phyloP scores from a whole-genome alignment of 2,329 filamentous ascomycete species.

The Chaetomium olivaceum region DNA sequence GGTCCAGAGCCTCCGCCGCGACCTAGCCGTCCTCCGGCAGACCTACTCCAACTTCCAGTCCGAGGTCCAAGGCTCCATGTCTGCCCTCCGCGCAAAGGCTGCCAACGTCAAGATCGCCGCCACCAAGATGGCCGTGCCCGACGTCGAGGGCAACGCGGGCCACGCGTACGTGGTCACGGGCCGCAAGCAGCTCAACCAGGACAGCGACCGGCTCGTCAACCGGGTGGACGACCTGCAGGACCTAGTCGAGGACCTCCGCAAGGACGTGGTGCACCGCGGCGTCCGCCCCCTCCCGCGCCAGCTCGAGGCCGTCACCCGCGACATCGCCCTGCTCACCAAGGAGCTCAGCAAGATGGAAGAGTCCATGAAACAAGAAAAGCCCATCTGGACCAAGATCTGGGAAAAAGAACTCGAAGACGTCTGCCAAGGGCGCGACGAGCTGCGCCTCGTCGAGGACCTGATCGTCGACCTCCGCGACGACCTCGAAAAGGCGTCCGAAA shows the following conservation, averaged over 20 bases:
- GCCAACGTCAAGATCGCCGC: slow-evolving; percentile 75
- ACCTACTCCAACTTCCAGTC: slow-evolving; percentile 90
- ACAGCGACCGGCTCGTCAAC: slow-evolving; percentile 86
- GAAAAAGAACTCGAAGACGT: slow-evolving; percentile 95
- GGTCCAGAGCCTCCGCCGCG: slow-evolving; percentile 78
- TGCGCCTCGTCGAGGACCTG: slow-evolving; percentile 95
- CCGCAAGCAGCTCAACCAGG: slow-evolving; percentile 81
- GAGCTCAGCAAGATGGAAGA: slow-evolving; percentile 95
- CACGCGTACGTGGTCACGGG: slow-evolving; percentile 82
- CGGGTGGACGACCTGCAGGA: slow-evolving; percentile 98
- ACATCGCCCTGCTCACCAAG: slow-evolving; percentile 76
- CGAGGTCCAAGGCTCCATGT: slow-evolving; percentile 87
- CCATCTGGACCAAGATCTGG: slow-evolving; percentile 99
- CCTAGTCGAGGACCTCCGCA: slow-evolving; percentile 91
- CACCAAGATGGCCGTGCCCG: slow-evolving; percentile 67
- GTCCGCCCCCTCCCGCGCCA: slow-evolving; percentile 89
- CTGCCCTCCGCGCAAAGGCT: slow-evolving; percentile 77
- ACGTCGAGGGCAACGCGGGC: slow-evolving; percentile 74
- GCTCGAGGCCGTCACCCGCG: slow-evolving; percentile 84
- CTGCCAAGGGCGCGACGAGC: slow-evolving; percentile 90
- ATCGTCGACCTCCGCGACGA: slow-evolving; percentile 91
- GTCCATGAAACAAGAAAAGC: slow-evolving; percentile 87
- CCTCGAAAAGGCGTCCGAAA: slow-evolving; percentile 89
- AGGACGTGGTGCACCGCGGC: slow-evolving; percentile 91
- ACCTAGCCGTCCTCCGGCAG: slow-evolving; percentile 88